These are phyloP conservation scores for Fusarium sp. DNA, from an alignment of 2,329 filamentous ascomycete genomes.

Conservation along the genomic window DNA sequence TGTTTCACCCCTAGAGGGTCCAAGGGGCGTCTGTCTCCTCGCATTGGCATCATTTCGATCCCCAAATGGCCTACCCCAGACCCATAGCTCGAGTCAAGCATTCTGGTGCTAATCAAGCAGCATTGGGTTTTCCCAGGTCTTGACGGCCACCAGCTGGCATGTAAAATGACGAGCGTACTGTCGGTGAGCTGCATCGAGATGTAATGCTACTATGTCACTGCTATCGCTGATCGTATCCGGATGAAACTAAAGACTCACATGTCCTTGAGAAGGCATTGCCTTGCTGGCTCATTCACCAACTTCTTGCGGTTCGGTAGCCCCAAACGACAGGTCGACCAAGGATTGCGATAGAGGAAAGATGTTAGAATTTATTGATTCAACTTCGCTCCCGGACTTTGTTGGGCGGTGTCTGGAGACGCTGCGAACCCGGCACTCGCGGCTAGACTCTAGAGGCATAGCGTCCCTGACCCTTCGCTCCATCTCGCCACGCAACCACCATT, in stretches of 20 bases:
- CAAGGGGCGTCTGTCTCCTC: constrained; percentile 24
- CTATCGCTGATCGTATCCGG: neutral
- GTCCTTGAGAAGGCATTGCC: neutral
- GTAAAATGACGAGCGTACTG: constrained; percentile 32
- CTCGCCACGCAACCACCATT: constrained; percentile 43
- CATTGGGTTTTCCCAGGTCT: constrained; percentile 13
- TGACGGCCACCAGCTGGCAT: constrained; percentile 28
- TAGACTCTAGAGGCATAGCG: constrained; percentile 31
- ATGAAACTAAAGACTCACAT: neutral
- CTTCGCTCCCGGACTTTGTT: neutral
- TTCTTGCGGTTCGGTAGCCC: neutral
- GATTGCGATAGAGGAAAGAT: constrained; percentile 3
- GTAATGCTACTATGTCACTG: neutral
- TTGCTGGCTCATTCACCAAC: neutral
- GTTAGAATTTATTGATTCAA: constrained; percentile 2
- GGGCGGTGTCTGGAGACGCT: constrained; percentile 10
- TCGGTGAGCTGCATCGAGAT: constrained; percentile 30
- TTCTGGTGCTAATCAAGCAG: constrained; percentile 8
- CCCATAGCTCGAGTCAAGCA: constrained; percentile 40
- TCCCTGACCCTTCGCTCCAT: constrained; percentile 29
- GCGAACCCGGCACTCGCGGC: constrained; percentile 32
- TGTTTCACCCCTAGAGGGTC: constrained; percentile 40
- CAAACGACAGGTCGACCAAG: constrained; percentile 1
- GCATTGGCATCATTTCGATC: constrained; percentile 34
- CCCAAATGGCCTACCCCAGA: constrained; percentile 43